Evolutionary conservation across 805 yeast genomes (phyloP).

Genomic region (Zygoascus flipseniorum): DNA sequence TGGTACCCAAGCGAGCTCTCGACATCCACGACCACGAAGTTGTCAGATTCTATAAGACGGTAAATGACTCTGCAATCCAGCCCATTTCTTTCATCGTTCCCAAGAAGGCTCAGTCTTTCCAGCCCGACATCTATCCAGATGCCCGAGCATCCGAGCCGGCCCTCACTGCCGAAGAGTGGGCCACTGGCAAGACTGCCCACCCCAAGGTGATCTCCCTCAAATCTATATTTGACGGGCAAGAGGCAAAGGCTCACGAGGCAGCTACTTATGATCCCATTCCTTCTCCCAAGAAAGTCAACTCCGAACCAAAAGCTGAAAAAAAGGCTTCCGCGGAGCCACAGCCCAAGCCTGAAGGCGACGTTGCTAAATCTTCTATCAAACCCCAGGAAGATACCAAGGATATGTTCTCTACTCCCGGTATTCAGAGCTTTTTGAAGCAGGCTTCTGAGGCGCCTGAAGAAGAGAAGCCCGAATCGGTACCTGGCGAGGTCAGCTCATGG

Average conservation of each 20-base stretch:
- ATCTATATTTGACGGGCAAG: conserved; percentile 68
- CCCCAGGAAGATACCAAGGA: conserved; percentile 36
- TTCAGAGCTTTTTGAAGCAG: conserved; percentile 39
- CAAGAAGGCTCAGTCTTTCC: conserved; percentile 87
- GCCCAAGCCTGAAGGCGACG: conserved; percentile 11
- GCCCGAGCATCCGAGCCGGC: conserved; percentile 79
- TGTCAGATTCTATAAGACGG: conserved; percentile 74
- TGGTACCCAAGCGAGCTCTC: conserved; percentile 76
- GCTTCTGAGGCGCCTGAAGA: conserved; percentile 28
- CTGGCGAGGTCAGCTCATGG: conserved; percentile 11
- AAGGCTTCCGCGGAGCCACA: background rate
- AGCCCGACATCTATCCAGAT: conserved; percentile 87
- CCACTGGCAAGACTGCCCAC: conserved; percentile 64
- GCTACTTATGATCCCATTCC: background rate
- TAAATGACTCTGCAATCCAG: conserved; percentile 74
- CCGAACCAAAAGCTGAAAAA: background rate
- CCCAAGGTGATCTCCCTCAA: conserved; percentile 74
- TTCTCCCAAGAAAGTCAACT: background rate
- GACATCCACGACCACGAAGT: conserved; percentile 80
- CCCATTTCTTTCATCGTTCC: conserved; percentile 92
- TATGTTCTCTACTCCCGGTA: conserved; percentile 40
- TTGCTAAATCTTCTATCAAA: conserved; percentile 9
- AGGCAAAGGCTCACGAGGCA: conserved; percentile 28
- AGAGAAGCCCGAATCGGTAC: conserved; percentile 7
- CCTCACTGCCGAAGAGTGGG: conserved; percentile 69